phyloP scores from a whole-genome alignment of 768 basidiomycete species.

The Coprinopsis strossmayeri region DNA sequence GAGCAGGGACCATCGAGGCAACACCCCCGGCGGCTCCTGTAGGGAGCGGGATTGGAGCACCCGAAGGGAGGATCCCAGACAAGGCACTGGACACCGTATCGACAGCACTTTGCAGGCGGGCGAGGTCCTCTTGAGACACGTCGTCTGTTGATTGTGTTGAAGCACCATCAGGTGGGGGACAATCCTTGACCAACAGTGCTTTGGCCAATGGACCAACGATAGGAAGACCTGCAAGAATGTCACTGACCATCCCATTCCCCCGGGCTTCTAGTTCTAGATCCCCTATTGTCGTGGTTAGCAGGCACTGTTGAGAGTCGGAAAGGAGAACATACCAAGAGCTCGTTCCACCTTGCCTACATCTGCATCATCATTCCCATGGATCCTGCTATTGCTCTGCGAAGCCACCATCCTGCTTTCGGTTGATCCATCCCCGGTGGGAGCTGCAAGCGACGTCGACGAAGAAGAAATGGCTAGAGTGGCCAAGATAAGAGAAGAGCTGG shows the following conservation, averaged over 20 bases:
- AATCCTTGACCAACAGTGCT: slow-evolving; percentile 1
- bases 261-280: not conserved
- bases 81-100: slow-evolving; percentile 6
- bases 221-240: not conserved
- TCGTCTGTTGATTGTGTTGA: not conserved
- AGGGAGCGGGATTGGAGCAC: slow-evolving; percentile 6
- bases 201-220: slow-evolving; percentile 2
- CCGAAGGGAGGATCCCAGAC: slow-evolving; percentile 7
- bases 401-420: slow-evolving; percentile 19
- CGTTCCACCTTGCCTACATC: slow-evolving; percentile 1
- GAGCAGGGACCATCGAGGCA: not conserved
- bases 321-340: not conserved
- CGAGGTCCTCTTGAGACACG: not conserved
- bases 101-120: slow-evolving; percentile 5
- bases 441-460: slow-evolving; percentile 39
- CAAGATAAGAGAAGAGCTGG: slow-evolving; percentile 42
- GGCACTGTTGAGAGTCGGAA: not conserved
- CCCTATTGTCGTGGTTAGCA: not conserved
- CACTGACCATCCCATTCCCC: not conserved
- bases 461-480: slow-evolving; percentile 45
- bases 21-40: slow-evolving; percentile 1
- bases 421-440: slow-evolving; percentile 32
- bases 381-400: slow-evolving; percentile 17
- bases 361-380: slow-evolving; percentile 11
- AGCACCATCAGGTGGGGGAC: not conserved